These are phyloP conservation scores for Penstemon barbatus DNA, from an alignment of 257 asterid species.

Conservation along the genomic window DNA sequence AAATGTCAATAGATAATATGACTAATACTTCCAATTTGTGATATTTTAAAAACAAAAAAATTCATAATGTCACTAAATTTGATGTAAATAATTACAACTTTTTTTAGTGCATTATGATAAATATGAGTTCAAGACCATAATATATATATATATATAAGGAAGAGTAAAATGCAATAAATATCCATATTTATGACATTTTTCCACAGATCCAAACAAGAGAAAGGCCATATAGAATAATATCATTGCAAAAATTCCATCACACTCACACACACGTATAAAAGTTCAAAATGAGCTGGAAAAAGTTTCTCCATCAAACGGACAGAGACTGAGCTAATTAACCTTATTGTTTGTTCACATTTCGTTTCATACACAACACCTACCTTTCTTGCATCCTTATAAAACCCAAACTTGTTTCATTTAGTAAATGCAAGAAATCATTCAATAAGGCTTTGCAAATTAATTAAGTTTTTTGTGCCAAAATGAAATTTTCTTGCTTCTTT, in stretches of 20 bases:
- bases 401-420: background rate
- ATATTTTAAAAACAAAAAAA: too few relatives aligned
- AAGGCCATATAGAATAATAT: too few relatives aligned
- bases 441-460: background rate
- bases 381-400: conserved; percentile 28
- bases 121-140: too few relatives aligned
- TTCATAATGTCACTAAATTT: too few relatives aligned
- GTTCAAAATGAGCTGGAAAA: conserved; percentile 7
- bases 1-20: too few relatives aligned
- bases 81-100: too few relatives aligned
- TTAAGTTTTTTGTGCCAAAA: conserved; percentile 5
- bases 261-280: background rate
- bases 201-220: too few relatives aligned
- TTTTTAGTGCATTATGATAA: too few relatives aligned
- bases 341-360: conserved; percentile 43
- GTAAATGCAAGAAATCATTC: background rate
- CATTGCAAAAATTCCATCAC: background rate
- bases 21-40: too few relatives aligned
- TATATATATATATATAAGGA: too few relatives aligned
- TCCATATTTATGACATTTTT: too few relatives aligned
- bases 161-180: too few relatives aligned
- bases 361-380: background rate
- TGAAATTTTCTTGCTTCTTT: background rate
- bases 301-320: conserved; percentile 18
- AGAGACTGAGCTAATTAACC: conserved; percentile 15